These are phyloP conservation scores for Fraxinus cuspidata DNA, from an alignment of 257 asterid species.

Conservation along the genomic window DNA sequence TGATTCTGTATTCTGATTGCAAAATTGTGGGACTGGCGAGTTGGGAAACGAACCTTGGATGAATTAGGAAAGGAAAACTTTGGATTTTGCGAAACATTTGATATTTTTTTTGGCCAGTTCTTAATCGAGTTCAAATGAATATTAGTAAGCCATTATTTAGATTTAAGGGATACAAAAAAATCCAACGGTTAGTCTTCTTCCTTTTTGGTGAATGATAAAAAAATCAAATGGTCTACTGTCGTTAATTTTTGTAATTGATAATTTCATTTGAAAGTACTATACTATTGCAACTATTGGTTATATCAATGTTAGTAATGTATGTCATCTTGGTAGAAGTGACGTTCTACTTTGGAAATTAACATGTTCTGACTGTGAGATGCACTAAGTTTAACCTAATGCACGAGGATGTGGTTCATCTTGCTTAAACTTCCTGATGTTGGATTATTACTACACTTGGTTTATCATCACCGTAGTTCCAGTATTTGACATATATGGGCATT, in stretches of 20 bases:
- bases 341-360: neutral
- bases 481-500: neutral
- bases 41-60: neutral
- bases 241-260: neutral
- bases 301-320: neutral
- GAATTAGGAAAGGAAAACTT: slow-evolving; percentile 17
- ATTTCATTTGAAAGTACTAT: neutral
- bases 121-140: neutral
- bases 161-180: neutral
- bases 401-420: neutral
- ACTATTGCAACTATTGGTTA: neutral
- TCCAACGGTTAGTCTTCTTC: neutral
- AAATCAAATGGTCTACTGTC: neutral
- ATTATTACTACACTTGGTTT: neutral
- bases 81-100: slow-evolving; percentile 3
- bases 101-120: neutral
- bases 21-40: neutral
- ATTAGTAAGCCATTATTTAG: neutral
- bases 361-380: neutral
- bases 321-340: too few relatives aligned
- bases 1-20: neutral
- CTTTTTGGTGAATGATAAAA: neutral
- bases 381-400: neutral
- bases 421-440: neutral
- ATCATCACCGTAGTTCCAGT: neutral